Evolutionary conservation across 495 filamentous ascomycete species (phyloP).

Genomic region (Aspergillus biplanus): DNA sequence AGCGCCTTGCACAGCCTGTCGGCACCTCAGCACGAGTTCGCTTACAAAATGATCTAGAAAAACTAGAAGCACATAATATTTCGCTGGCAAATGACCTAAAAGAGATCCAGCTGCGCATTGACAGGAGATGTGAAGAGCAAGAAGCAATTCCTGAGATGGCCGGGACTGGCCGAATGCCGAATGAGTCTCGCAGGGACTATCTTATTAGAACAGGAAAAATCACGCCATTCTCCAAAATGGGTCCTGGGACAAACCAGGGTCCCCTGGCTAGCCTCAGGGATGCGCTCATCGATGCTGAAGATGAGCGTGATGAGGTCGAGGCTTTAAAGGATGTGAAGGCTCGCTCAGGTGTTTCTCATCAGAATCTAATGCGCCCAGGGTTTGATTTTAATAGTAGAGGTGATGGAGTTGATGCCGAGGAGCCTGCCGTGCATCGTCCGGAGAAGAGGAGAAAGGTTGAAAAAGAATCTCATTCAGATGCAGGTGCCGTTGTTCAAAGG

Average conservation of each 20-base stretch:
- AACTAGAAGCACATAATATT: slow-evolving; percentile 62
- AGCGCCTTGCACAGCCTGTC: slow-evolving; percentile 53
- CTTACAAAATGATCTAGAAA: slow-evolving; percentile 63
- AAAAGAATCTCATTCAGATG: slow-evolving; percentile 15
- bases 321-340: slow-evolving; percentile 48
- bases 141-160: slow-evolving; percentile 41
- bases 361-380: slow-evolving; percentile 78
- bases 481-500: slow-evolving; percentile 9
- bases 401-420: slow-evolving; percentile 30
- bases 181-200: slow-evolving; percentile 84
- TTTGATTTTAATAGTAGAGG: slow-evolving; percentile 61
- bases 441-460: slow-evolving; percentile 47
- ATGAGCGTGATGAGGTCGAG: slow-evolving; percentile 61
- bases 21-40: slow-evolving; percentile 52
- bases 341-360: slow-evolving; percentile 68
- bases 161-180: slow-evolving; percentile 63
- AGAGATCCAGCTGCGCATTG: slow-evolving; percentile 79
- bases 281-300: slow-evolving; percentile 77
- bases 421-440: slow-evolving; percentile 28
- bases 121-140: slow-evolving; percentile 63
- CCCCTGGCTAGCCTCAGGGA: slow-evolving; percentile 66
- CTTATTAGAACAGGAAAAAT: slow-evolving; percentile 96
- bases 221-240: slow-evolving; percentile 84
- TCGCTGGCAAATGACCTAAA: slow-evolving; percentile 67
- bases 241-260: slow-evolving; percentile 53